Conservation (phyloP, 352 stramenopile genomes). For the Phytophthora hybrid region DNA sequence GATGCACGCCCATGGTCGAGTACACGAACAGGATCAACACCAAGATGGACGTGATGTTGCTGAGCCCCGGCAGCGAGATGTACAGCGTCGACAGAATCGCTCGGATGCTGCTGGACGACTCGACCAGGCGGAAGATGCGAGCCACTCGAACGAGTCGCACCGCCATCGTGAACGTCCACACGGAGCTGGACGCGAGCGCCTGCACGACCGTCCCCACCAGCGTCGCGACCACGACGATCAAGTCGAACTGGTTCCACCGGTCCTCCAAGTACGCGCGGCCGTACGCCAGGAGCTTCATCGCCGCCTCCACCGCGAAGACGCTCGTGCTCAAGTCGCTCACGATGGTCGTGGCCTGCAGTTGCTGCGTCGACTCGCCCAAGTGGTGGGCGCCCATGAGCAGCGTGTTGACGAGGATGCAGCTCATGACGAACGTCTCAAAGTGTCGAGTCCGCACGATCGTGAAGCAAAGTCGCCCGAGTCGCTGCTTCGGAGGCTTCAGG, state of each 20-base stretch:
- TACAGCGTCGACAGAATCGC: slow-evolving; percentile 92
- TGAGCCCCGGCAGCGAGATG: slow-evolving; percentile 81
- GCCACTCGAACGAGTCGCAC: slow-evolving; percentile 91
- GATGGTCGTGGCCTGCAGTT: slow-evolving; percentile 24
- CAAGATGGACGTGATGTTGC: slow-evolving; percentile 90
- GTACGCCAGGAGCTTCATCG: slow-evolving; percentile 88
- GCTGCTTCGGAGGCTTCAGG: slow-evolving; percentile 54
- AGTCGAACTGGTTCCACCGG: slow-evolving; percentile 91
- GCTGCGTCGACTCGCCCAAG: slow-evolving; percentile 73
- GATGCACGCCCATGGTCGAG: slow-evolving; percentile 89
- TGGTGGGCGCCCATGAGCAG: slow-evolving; percentile 87
- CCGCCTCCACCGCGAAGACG: slow-evolving; percentile 88
- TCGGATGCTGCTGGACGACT: slow-evolving; percentile 80
- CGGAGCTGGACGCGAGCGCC: slow-evolving; percentile 45
- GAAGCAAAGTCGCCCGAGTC: slow-evolving; percentile 62
- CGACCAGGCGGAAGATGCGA: slow-evolving; percentile 77
- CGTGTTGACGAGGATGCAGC: slow-evolving; percentile 90
- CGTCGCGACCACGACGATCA: slow-evolving; percentile 58
- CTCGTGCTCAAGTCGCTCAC: slow-evolving; percentile 86
- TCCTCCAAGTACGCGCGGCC: slow-evolving; percentile 77
- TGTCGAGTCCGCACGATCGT: slow-evolving; percentile 50
- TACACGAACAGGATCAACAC: slow-evolving; percentile 95
- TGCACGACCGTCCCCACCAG: slow-evolving; percentile 47
- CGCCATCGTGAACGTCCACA: slow-evolving; percentile 77
- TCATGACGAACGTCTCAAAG: slow-evolving; percentile 91